phyloP scores from a whole-genome alignment of 306 rosid genomes.

The Pyrus bretschneideri region DNA sequence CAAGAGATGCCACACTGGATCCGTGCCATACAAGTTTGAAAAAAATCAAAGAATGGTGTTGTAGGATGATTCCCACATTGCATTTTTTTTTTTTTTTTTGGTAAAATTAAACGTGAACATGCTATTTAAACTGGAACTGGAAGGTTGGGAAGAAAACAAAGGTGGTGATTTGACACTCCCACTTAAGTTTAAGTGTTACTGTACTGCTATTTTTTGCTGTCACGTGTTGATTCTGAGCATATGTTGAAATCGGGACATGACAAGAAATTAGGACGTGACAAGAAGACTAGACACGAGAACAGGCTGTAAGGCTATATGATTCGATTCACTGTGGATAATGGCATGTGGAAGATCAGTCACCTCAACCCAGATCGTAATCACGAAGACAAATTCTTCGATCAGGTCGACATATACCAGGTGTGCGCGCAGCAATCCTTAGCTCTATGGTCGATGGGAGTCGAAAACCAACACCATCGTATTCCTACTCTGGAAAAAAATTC shows the following conservation, averaged over 20 bases:
- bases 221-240: no score
- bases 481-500: neutral
- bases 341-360: constrained; percentile 2
- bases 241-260: no score
- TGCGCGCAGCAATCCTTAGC: neutral
- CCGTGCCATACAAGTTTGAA: no score
- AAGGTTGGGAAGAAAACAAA: no score
- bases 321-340: constrained; percentile 2
- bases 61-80: no score
- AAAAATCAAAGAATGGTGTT: no score
- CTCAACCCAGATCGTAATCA: constrained; percentile 5
- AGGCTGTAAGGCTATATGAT: constrained; percentile 3
- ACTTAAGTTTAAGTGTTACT: no score
- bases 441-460: neutral
- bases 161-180: no score
- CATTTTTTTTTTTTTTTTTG: no score
- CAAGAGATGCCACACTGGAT: no score
- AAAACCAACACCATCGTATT: neutral
- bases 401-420: neutral
- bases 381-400: constrained; percentile 4
- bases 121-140: neutral
- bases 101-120: neutral
- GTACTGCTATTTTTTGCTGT: no score
- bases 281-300: neutral
- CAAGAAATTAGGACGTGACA: no score